phyloP scores from a whole-genome alignment of 306 rosid species.

The Prunus padus region DNA sequence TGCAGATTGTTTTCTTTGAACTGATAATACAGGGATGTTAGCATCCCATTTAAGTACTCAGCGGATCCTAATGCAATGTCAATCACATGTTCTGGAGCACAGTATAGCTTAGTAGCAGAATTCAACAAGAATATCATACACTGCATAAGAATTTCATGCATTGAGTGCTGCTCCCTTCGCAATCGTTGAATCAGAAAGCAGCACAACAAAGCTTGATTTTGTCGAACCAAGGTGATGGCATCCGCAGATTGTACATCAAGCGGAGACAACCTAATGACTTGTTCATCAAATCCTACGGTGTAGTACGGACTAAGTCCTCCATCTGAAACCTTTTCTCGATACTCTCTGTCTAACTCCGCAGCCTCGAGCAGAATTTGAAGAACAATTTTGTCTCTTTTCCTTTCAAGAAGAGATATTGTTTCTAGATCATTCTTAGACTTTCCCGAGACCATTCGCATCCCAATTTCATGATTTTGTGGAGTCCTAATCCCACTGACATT shows the following conservation, averaged over 20 bases:
- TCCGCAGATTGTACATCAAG: slow-evolving; percentile 62
- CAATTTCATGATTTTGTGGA: slow-evolving; percentile 39
- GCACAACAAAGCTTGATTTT: slow-evolving; percentile 82
- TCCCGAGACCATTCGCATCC: slow-evolving; percentile 39
- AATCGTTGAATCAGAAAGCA: slow-evolving; percentile 61
- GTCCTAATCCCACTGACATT: slow-evolving; percentile 32
- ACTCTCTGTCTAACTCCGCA: slow-evolving; percentile 79
- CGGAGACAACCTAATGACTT: slow-evolving; percentile 56
- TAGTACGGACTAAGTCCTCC: slow-evolving; percentile 40
- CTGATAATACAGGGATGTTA: slow-evolving; percentile 57
- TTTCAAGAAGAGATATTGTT: slow-evolving; percentile 62
- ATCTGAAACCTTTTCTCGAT: slow-evolving; percentile 46
- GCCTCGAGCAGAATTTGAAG: slow-evolving; percentile 81
- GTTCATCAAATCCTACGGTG: slow-evolving; percentile 57
- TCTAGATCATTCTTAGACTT: slow-evolving; percentile 55
- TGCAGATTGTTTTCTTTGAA: slow-evolving; percentile 52
- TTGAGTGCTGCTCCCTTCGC: slow-evolving; percentile 59
- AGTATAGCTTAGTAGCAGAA: slow-evolving; percentile 76
- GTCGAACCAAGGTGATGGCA: slow-evolving; percentile 89
- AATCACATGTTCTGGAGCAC: slow-evolving; percentile 68
- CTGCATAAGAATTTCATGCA: slow-evolving; percentile 94
- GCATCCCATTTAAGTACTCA: slow-evolving; percentile 65
- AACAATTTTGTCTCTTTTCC: slow-evolving; percentile 74
- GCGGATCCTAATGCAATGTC: slow-evolving; percentile 76
- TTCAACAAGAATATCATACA: slow-evolving; percentile 73